Evolutionary conservation across 352 stramenopile genomes (phyloP), one percentile per base, ranked within the genome.

Genomic region (Phytophthora pistaciae): DNA sequence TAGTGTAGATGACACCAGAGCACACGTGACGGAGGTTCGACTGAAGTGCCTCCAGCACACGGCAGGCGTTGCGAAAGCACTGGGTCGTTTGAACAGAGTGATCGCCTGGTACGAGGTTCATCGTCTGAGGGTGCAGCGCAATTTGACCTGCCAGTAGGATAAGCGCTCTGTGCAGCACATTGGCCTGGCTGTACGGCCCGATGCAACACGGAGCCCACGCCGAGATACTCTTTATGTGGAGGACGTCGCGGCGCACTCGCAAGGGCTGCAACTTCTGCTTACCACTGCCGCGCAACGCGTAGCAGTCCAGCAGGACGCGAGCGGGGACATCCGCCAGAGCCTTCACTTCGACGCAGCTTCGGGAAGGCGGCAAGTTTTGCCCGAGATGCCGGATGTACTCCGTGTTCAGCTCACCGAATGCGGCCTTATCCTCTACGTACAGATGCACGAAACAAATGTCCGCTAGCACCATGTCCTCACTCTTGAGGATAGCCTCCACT

Each of bases 161-260:
- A n/a, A 99, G 72, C 5, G 86, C 86, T 40, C 85, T 86, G 63
- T 96, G 83, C 6, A 99, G 69, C 16, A 94, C 90, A 80, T 99
- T 99, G 25, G 96, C 95, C 86, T 99, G 98, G 68, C 94, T 98
- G 83, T 99, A 99, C 3, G 98, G 98, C 2, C 98, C 98, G 66
- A 99, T 99, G 84, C 98, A 99, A 40, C 98, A 94, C 0, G 98
- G 98, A 5, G 98, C 98, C 98, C 98, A 99, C 21, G 90, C 74
- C 3, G 94, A 99, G 55, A 99, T 91, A 63, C 97, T 99, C 76
- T 98, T 94, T 16, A 99, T 94, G 60, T 99, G 96, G 21, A 99
- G 78, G 54, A 98, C 95, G 59, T 98, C 84, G 31, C 88, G 84
- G 38, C 80, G 74, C 36, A 91, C 75, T 23, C 85, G 83, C 27